phyloP scores from a whole-genome alignment of 495 filamentous ascomycete genomes.

The Pseudevernia furfuracea region DNA sequence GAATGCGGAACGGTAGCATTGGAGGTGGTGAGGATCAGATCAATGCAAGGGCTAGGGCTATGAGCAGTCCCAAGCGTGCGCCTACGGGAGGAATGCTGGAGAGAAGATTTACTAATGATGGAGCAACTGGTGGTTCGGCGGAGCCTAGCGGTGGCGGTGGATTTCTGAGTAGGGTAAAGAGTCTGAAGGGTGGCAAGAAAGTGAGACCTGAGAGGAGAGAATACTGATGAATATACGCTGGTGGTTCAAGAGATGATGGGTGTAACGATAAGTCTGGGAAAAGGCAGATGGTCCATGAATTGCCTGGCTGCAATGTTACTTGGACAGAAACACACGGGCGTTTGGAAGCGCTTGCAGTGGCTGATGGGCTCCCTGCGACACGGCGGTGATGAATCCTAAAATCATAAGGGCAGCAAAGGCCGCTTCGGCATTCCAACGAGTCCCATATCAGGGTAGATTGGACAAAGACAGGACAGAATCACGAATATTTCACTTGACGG shows the following conservation, averaged over 20 bases:
- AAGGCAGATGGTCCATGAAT: background rate
- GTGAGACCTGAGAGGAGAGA: conserved; percentile 38
- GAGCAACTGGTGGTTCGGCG: conserved; percentile 28
- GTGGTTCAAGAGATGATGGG: background rate
- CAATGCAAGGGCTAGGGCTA: conserved; percentile 41
- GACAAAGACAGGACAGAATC: background rate
- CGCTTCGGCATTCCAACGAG: background rate
- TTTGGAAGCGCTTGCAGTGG: background rate
- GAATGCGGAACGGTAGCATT: conserved; percentile 31
- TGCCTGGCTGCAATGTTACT: background rate
- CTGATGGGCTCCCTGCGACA: background rate
- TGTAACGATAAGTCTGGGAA: background rate
- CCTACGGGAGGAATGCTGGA: conserved; percentile 43
- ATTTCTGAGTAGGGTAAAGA: conserved; percentile 81
- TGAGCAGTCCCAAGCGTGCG: conserved; percentile 54
- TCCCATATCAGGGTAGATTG: conserved; percentile 9
- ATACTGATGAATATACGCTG: conserved; percentile 5
- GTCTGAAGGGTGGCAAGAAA: conserved; percentile 57
- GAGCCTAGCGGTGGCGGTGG: conserved; percentile 35
- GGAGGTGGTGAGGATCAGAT: conserved; percentile 35
- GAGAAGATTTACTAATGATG: conserved; percentile 64
- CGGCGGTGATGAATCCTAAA: background rate
- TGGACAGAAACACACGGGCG: background rate
- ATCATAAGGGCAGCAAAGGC: background rate
- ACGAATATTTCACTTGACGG: background rate